phyloP scores from a whole-genome alignment of 2,329 filamentous ascomycete species.

The Pyrenophora tritici-repentis region DNA sequence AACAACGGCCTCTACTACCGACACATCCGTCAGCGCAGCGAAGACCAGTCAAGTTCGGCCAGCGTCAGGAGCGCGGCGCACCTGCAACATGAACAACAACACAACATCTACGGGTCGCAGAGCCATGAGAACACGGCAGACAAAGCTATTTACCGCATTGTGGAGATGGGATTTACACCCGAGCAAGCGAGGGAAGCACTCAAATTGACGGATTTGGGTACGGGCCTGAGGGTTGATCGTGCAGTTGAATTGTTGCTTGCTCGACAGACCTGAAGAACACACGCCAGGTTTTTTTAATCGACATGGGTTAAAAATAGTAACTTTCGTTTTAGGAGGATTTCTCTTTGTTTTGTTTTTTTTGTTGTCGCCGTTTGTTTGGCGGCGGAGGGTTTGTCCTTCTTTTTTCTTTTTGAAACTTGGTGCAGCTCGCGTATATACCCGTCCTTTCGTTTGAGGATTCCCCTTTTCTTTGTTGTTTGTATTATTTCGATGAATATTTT shows the following conservation, averaged over 20 bases:
- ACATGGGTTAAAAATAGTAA: too few relatives aligned
- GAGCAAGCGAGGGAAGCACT: slow-evolving; percentile 62
- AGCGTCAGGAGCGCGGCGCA: slow-evolving; percentile 20
- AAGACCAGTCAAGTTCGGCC: slow-evolving; percentile 1
- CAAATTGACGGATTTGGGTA: slow-evolving; percentile 63
- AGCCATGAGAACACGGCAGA: slow-evolving; percentile 60
- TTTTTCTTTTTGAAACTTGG: background rate
- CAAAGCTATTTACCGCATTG: slow-evolving; percentile 60
- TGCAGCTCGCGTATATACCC: background rate
- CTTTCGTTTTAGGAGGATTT: too few relatives aligned
- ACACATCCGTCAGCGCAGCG: background rate
- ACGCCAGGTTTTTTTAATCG: background rate
- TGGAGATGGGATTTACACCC: slow-evolving; percentile 64
- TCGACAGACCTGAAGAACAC: slow-evolving; percentile 3
- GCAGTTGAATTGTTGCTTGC: slow-evolving; percentile 61
- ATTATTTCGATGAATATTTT: too few relatives aligned
- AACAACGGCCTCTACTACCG: background rate
- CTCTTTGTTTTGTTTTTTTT: too few relatives aligned
- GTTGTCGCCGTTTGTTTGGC: too few relatives aligned
- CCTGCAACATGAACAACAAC: slow-evolving; percentile 42
- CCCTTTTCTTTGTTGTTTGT: background rate
- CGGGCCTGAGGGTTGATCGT: slow-evolving; percentile 61
- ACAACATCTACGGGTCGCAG: slow-evolving; percentile 34
- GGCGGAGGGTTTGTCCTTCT: background rate
- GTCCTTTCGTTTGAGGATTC: background rate